These are phyloP conservation scores for Kandelia obovata DNA, from an alignment of 345 rosid species.

Conservation along the genomic window DNA sequence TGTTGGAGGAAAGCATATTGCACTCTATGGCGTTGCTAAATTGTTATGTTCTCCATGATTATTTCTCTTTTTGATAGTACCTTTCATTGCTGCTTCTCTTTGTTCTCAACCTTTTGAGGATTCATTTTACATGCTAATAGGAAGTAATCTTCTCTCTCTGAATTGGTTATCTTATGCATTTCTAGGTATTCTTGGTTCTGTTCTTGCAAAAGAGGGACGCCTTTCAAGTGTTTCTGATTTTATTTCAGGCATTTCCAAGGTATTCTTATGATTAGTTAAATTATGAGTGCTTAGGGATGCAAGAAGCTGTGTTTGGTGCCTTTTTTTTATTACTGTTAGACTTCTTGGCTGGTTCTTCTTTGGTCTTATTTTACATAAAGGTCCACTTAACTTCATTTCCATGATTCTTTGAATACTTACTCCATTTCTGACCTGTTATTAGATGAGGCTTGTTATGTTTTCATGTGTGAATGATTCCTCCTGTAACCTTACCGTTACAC, in stretches of 20 bases:
- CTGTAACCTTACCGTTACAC: no score
- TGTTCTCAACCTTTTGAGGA: not conserved
- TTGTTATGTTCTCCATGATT: no score
- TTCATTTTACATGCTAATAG: not conserved
- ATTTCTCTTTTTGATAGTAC: not conserved
- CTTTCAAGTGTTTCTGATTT: slow-evolving; percentile 48
- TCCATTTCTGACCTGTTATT: no score
- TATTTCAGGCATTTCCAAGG: slow-evolving; percentile 77
- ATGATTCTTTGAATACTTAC: no score
- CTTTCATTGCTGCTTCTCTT: not conserved
- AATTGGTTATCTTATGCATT: slow-evolving; percentile 9
- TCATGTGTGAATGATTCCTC: no score
- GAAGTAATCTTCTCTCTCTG: not conserved
- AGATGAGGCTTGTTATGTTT: no score
- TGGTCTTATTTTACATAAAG: not conserved
- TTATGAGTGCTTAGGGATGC: slow-evolving; percentile 5
- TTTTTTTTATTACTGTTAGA: not conserved
- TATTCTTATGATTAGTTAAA: slow-evolving; percentile 22
- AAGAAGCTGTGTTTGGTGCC: not conserved
- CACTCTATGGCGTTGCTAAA: no score
- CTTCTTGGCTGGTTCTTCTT: not conserved
- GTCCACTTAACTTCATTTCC: no score
- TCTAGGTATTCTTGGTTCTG: slow-evolving; percentile 78
- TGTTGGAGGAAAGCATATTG: no score
- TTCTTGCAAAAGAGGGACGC: slow-evolving; percentile 70